Evolutionary conservation across 208 protist genomes (phyloP), one percentile per base, ranked within the genome.

Genomic region (Wallacemonas sp.): DNA sequence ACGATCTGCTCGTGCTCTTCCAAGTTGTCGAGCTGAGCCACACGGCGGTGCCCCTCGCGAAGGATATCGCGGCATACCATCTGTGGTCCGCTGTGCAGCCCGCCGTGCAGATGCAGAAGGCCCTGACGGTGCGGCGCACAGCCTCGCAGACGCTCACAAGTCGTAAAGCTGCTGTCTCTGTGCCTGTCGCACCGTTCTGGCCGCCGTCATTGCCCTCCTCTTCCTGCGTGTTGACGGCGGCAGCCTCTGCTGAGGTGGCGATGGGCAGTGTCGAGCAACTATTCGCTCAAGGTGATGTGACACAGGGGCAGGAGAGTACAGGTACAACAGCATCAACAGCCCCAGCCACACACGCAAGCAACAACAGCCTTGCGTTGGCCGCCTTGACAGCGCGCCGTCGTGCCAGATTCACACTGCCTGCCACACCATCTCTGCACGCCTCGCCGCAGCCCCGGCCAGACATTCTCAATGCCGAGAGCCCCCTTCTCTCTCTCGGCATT

Each of bases 1-100:
- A 93, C 47, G 90, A 95, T 63, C 73, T 95, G 6, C 75, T 95
- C 30, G 63, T 93, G 34, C 73, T 95, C 21, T 69, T 77, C 33
- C 78, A 86, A 33, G 67, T 75, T 0, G 75, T 76, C n/a, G 75
- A 83, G 56, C 53, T 93, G 21, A 74, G 72, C 66, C 26, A 34
- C 0, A 74, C 68, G 1, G 84, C 81, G 11, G 22, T 95, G 1
- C 86, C 90, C 2, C 72, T 95, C 31, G 90, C 86, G 2, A 91
- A 93, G 72, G 79, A 90, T 47, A 69, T 95, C n/a, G 90, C 82
- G 3, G 79, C 78, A 14, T 38, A 69, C 44, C 63, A 70, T 15
- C 58, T 92, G 30, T 95, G 89, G 89, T 26, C 28, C 46, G 54
- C 27, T 5, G 68, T 64, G 30, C 38, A 39, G 0, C 80, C 80